Base-by-base conservation (phyloP, 139 green algal species). In the Chlorella vulgaris region DNA sequence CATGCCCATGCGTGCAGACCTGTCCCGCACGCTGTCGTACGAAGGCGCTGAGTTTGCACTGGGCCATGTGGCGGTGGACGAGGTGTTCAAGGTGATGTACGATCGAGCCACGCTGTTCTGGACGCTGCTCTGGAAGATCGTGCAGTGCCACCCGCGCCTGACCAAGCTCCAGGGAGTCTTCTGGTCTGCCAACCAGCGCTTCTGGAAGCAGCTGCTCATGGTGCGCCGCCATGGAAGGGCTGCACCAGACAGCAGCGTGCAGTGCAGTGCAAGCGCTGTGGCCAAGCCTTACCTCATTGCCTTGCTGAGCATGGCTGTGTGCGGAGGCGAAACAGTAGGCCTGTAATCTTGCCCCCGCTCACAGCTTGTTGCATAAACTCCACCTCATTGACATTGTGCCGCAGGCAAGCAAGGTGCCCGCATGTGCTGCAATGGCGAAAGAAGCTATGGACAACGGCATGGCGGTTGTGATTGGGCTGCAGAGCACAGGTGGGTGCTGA, bases 21-120 rank as follows among this genome's bases (percentile, higher is more conserved):
- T 97, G 58, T 90, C 86, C n/a, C 92, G 94, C 69, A 93, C 94
- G 2, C 88, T 98, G 58, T 85, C 51, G 26, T 90, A 90, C 69
- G 66, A 60, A 31, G 83, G 73, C 15, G 90, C 78, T 74, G 93
- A 96, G 77, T 98, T 98, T 83, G 80, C 84, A 26, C 82, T 96
- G 31, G 86, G 76, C 4, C 81, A 89, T 51, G 78, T 94, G 3
- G 36, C 87, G 19, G 82, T 96, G 6, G 85, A 90, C 43, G 85
- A 87, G 0, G 70, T 85, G 29, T 91, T 94, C 81, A 81, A 84
- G 88, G 50, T 58, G 40, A 62, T 15, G 40, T 31, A 97, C 75
- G 90, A 95, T 78, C 82, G 90, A 13, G 76, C 86, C 1, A 69
- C 53, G 6, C 58, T 88, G 63, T 90, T 96, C 40, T 96, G 92